Percentiles rank a stretch among this genome's conserved stretches.
Evolutionary conservation across 257 asterid species (phyloP).

Genomic region (Ophiorrhiza pumila): DNA sequence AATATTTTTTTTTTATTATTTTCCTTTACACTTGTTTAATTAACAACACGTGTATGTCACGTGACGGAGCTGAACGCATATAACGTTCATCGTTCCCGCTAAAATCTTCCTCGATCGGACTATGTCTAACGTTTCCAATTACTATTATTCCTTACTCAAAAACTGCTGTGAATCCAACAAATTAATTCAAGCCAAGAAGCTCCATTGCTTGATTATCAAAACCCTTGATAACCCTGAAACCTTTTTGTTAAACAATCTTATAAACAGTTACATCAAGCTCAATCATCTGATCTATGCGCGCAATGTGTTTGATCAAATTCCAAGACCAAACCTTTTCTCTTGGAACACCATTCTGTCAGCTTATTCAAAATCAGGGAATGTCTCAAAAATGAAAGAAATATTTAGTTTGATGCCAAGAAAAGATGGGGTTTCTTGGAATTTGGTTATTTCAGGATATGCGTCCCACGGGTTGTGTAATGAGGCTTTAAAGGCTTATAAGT

Average conservation of each 20-base stretch:
- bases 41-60: not conserved
- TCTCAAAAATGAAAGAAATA: constrained; percentile 45
- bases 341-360: constrained; percentile 81
- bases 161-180: constrained; percentile 56
- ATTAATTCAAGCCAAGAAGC: constrained; percentile 49
- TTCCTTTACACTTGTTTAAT: not conserved
- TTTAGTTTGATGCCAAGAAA: constrained; percentile 53
- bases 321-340: constrained; percentile 55
- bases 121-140: constrained; percentile 56
- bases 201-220: constrained; percentile 62
- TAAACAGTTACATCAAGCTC: constrained; percentile 44
- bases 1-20: not conserved
- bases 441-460: constrained; percentile 69
- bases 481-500: constrained; percentile 63
- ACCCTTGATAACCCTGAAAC: constrained; percentile 54
- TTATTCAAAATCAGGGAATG: constrained; percentile 59
- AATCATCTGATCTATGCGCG: constrained; percentile 42
- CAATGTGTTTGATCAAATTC: constrained; percentile 68
- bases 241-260: constrained; percentile 65
- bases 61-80: not conserved
- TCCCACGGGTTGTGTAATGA: constrained; percentile 42
- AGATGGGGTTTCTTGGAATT: constrained; percentile 93
- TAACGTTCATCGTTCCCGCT: constrained; percentile 31
- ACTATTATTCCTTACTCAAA: constrained; percentile 58
- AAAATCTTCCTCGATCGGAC: constrained; percentile 11